Evolutionary conservation across 805 yeast species (phyloP).

Genomic region (Cyberlindnera xylosilytica): DNA sequence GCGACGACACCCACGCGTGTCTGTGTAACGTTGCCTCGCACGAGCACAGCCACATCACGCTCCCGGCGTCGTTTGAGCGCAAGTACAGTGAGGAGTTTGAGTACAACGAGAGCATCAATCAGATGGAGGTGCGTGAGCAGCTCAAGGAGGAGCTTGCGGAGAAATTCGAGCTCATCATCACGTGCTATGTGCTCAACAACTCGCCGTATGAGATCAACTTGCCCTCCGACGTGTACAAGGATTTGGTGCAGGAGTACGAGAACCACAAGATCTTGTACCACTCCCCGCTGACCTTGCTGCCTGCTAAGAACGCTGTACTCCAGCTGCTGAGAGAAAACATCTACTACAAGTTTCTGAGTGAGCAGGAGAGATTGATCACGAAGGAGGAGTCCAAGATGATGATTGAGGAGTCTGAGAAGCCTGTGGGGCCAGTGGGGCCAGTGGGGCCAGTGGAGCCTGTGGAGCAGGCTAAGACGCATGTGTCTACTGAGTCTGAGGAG

Average conservation of each 20-base stretch:
- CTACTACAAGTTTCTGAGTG: conserved; percentile 28
- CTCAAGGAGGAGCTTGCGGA: conserved; percentile 21
- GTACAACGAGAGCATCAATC: conserved; percentile 18
- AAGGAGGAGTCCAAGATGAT: conserved; percentile 7
- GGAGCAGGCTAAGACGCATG: too few species aligned
- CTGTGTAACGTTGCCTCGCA: conserved; percentile 14
- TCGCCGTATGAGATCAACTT: conserved; percentile 49
- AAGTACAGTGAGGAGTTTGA: conserved; percentile 13
- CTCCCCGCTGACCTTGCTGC: conserved; percentile 30
- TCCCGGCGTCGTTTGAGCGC: background rate
- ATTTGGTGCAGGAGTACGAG: conserved; percentile 27
- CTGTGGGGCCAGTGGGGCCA: too few species aligned
- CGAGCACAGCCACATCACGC: conserved; percentile 7
- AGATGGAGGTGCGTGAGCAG: conserved; percentile 19
- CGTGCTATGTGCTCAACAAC: conserved; percentile 37
- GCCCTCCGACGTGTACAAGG: conserved; percentile 36
- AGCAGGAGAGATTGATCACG: conserved; percentile 19
- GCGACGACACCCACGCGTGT: conserved; percentile 15
- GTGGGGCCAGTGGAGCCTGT: too few species aligned
- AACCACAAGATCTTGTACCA: conserved; percentile 29
- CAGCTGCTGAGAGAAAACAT: conserved; percentile 33
- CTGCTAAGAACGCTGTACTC: conserved; percentile 31
- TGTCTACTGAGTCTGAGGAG: too few species aligned
- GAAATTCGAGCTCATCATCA: conserved; percentile 40
- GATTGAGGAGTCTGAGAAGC: background rate